Percentiles rank a stretch among this genome's conserved stretches.
Evolutionary conservation across 192 early-diverging fungal species (phyloP).

Genomic region (Rhizoclosmatium sp.): DNA sequence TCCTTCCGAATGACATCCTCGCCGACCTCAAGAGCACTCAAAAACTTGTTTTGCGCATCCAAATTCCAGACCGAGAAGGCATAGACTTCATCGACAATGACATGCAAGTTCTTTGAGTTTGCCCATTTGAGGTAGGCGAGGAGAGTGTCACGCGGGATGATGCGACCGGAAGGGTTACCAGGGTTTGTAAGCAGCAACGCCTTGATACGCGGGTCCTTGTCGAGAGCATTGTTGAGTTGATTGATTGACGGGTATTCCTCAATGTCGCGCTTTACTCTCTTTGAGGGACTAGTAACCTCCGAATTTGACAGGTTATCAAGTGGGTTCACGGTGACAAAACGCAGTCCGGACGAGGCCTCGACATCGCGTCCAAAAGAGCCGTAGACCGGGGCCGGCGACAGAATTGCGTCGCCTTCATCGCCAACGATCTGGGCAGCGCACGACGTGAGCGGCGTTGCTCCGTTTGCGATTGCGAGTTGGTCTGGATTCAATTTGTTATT

Average conservation of each 20-base stretch:
- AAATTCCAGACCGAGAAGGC: slow-evolving; percentile 46
- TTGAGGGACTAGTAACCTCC: no score
- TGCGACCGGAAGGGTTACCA: slow-evolving; percentile 67
- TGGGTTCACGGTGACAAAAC: slow-evolving; percentile 4
- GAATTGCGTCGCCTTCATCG: slow-evolving; percentile 75
- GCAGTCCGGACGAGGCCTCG: background rate
- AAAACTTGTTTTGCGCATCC: background rate
- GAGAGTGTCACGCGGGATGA: slow-evolving; percentile 63
- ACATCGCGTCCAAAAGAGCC: slow-evolving; percentile 67
- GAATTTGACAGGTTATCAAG: background rate
- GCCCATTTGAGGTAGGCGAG: slow-evolving; percentile 69
- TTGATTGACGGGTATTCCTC: slow-evolving; percentile 6
- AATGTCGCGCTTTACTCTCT: no score
- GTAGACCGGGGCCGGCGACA: slow-evolving; percentile 70
- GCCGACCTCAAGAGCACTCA: background rate
- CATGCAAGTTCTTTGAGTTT: slow-evolving; percentile 65
- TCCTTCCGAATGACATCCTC: background rate
- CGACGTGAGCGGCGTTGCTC: slow-evolving; percentile 71
- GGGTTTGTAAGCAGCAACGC: slow-evolving; percentile 79
- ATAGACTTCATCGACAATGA: slow-evolving; percentile 85
- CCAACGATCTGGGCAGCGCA: slow-evolving; percentile 68
- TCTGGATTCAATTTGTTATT: slow-evolving; percentile 49
- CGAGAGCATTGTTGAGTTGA: slow-evolving; percentile 9
- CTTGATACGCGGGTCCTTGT: slow-evolving; percentile 24
- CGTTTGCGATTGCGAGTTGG: slow-evolving; percentile 70